A percentile compares a stretch with the other conserved stretches of the same genome.
Evolutionary conservation across 768 basidiomycete species (phyloP).

Genomic region (Mycena chlorophos): DNA sequence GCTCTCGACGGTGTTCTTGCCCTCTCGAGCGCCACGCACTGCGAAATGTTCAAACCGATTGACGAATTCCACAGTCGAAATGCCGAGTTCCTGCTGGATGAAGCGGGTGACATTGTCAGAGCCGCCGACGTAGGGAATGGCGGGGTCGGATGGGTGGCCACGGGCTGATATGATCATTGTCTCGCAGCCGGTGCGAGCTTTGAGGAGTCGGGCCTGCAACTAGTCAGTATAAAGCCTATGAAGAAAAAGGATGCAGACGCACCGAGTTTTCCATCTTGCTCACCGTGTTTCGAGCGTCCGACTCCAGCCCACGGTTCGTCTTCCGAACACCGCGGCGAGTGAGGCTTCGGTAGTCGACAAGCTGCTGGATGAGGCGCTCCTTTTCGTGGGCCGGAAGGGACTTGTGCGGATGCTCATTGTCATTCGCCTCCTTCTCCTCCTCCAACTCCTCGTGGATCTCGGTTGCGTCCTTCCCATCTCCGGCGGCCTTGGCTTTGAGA

Average conservation of each 20-base stretch:
- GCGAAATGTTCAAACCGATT: background rate
- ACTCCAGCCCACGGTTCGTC: background rate
- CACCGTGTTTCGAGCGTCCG: background rate
- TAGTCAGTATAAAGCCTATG: background rate
- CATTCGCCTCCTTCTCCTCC: background rate
- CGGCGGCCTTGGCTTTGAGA: background rate
- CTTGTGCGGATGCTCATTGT: background rate
- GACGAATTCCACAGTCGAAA: background rate
- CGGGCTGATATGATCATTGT: background rate
- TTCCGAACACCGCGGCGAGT: background rate
- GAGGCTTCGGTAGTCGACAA: background rate
- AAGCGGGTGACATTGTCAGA: background rate
- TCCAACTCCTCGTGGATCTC: background rate
- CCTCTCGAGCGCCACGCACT: background rate
- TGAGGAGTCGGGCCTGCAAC: background rate
- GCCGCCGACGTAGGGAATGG: background rate
- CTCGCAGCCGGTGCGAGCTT: background rate
- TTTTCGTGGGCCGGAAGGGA: background rate
- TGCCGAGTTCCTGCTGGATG: background rate
- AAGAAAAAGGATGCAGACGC: background rate
- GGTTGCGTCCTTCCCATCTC: background rate
- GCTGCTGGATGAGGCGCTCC: background rate
- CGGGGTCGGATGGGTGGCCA: background rate
- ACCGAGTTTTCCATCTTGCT: background rate
- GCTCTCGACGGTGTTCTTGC: background rate